Percentiles rank a stretch among this genome's conserved stretches.
phyloP scores from a whole-genome alignment of 1,284 basidiomycete species.

The Cutaneotrichosporon sp. region DNA sequence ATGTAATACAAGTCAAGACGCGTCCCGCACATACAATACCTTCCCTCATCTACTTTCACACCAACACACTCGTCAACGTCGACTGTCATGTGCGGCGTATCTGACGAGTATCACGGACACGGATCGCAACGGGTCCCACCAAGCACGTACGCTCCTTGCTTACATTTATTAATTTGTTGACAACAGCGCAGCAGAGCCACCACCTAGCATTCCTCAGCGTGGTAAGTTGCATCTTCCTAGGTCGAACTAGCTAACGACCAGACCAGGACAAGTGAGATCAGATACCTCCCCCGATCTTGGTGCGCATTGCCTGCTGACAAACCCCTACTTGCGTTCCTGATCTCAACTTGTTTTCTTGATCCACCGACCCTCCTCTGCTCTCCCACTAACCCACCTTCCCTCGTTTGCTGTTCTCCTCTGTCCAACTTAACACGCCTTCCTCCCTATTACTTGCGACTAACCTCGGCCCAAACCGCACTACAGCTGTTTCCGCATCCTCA shows the following conservation, averaged over 20 bases:
- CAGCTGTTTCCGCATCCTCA: slow-evolving; percentile 69
- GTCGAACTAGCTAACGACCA: background rate
- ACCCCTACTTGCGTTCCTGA: background rate
- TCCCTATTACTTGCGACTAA: background rate
- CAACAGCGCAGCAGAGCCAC: slow-evolving; percentile 27
- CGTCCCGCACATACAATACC: background rate
- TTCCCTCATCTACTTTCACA: background rate
- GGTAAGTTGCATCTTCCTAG: background rate
- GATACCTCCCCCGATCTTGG: background rate
- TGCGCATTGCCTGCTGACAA: background rate
- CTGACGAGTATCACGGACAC: background rate
- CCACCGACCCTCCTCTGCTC: too few relatives aligned
- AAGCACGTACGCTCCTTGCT: background rate
- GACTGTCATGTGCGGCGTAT: background rate
- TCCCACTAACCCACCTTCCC: background rate
- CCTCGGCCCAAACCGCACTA: background rate
- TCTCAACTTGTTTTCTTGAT: background rate
- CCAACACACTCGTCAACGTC: background rate
- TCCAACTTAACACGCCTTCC: background rate
- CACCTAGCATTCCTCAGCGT: slow-evolving; percentile 36
- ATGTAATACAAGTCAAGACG: too few relatives aligned
- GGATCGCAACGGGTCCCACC: slow-evolving; percentile 1
- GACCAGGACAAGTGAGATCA: slow-evolving; percentile 17
- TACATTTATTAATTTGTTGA: background rate
- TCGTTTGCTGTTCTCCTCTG: background rate